Percentiles rank a stretch among this genome's conserved stretches.
Evolutionary conservation across 1,284 basidiomycete genomes (phyloP).

Genomic region (Porogramme epimiltina): DNA sequence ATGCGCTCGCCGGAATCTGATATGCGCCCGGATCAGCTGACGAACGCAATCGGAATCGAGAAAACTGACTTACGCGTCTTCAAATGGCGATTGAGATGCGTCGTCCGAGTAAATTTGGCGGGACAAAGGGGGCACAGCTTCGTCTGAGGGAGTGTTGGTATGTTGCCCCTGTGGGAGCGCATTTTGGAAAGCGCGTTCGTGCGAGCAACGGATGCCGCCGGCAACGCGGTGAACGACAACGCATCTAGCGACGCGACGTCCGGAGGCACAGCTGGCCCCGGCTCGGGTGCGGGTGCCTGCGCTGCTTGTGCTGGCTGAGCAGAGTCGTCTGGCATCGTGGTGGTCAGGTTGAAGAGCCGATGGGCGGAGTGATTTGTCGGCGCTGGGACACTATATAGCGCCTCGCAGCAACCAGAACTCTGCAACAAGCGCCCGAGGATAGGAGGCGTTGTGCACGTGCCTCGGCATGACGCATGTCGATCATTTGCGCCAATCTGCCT

Average conservation of each 20-base stretch:
- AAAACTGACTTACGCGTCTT: constrained; percentile 36
- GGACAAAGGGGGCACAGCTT: constrained; percentile 57
- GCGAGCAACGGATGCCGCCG: constrained; percentile 3
- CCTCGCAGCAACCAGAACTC: no score
- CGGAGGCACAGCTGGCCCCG: background rate
- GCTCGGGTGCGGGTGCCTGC: background rate
- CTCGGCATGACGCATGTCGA: background rate
- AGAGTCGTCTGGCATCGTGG: constrained; percentile 7
- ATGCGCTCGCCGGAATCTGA: constrained; percentile 49
- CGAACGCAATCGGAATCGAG: background rate
- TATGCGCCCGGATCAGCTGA: background rate
- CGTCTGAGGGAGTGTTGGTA: constrained; percentile 42
- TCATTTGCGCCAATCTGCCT: no score
- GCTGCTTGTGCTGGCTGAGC: background rate
- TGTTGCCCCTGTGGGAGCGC: constrained; percentile 38
- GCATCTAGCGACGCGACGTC: background rate
- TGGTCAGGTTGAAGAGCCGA: background rate
- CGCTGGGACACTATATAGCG: background rate
- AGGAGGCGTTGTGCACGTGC: background rate
- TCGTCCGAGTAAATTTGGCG: constrained; percentile 59
- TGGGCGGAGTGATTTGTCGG: background rate
- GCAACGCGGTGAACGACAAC: background rate
- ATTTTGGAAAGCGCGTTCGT: constrained; percentile 29
- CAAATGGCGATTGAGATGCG: constrained; percentile 57
- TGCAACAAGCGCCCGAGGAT: background rate